These are phyloP conservation scores for Typha latifolia DNA, from an alignment of 176 grass and related monocot species.

Conservation along the genomic window DNA sequence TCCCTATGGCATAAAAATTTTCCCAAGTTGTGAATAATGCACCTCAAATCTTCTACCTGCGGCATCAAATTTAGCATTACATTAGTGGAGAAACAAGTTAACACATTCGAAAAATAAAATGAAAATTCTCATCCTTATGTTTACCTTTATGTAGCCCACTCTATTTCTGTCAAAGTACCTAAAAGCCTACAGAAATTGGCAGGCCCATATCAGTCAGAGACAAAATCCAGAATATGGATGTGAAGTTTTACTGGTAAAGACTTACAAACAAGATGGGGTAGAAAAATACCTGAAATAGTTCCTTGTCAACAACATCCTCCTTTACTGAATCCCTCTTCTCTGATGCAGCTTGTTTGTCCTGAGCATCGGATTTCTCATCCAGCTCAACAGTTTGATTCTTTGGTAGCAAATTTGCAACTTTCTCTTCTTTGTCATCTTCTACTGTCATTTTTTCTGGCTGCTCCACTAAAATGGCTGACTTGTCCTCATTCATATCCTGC, in stretches of 20 bases:
- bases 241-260: background rate
- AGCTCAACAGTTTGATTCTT: slow-evolving; percentile 22
- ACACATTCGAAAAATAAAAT: background rate
- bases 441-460: slow-evolving; percentile 23
- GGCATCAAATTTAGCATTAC: slow-evolving; percentile 16
- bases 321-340: slow-evolving; percentile 33
- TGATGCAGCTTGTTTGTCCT: slow-evolving; percentile 29
- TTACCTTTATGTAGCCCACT: slow-evolving; percentile 74
- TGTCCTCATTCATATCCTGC: slow-evolving; percentile 43
- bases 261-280: background rate
- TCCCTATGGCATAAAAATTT: slow-evolving; percentile 83
- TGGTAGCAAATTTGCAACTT: slow-evolving; percentile 13
- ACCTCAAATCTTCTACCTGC: slow-evolving; percentile 96
- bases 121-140: background rate
- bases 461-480: slow-evolving; percentile 13
- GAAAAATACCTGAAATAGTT: slow-evolving; percentile 63
- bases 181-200: slow-evolving; percentile 59
- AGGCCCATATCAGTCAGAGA: background rate
- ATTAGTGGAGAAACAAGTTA: background rate
- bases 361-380: slow-evolving; percentile 30
- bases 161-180: slow-evolving; percentile 87
- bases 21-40: slow-evolving; percentile 92
- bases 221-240: background rate
- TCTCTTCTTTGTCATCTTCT: slow-evolving; percentile 34
- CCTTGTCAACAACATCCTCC: slow-evolving; percentile 73